Base-by-base conservation (phyloP, 192 early-diverging fungal species). In the Backusella macrospora region DNA sequence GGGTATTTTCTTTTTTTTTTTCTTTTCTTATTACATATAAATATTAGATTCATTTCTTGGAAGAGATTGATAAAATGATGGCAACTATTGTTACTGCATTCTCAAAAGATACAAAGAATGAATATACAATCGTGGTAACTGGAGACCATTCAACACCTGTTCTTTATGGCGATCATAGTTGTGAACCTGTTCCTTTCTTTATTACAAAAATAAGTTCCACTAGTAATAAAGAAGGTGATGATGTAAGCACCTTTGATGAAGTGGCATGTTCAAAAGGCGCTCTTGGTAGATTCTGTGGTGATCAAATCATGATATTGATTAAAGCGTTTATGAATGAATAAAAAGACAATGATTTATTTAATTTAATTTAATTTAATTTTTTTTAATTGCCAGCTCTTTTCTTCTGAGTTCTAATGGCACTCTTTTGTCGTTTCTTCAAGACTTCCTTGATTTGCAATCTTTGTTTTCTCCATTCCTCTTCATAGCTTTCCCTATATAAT, bases 141-240 rank as follows among this genome's bases (percentile, higher is more conserved):
- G 69, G 78, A 34, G 78, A 80, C 69, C 78, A 80, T 34, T 75
- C 78, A 26, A 80, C 78, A 18, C 78, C 78, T 23, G 74, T 76
- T 18, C 37, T 73, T 14, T 76, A 75, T 43, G 78, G 78, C 46
- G 78, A 80, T 40, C 78, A 80, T 62, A 75, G 73, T 38, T 72
- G 74, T 46, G 78, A 80, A 39, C 78, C 78, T 68, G 78, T 80
- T 3, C 78, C 78, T 3, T 71, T 80, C 26, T 45, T 39, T 69
- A 64, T 80, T 4, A 62, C 46, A 21, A 44, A 34, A 49, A 45
- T 80, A 15, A 8, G 34, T 14, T 12, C 23, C 16, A 42, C 12
- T 45, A 38, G 40, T 10, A 29, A 40, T 39, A 13, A 14, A 15
- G 21, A 15, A 10, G 47, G 46, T 15, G 78, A 79, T 62, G 5